Evolutionary conservation across 805 yeast species (phyloP).

Genomic region (Suhomyces vadensis): DNA sequence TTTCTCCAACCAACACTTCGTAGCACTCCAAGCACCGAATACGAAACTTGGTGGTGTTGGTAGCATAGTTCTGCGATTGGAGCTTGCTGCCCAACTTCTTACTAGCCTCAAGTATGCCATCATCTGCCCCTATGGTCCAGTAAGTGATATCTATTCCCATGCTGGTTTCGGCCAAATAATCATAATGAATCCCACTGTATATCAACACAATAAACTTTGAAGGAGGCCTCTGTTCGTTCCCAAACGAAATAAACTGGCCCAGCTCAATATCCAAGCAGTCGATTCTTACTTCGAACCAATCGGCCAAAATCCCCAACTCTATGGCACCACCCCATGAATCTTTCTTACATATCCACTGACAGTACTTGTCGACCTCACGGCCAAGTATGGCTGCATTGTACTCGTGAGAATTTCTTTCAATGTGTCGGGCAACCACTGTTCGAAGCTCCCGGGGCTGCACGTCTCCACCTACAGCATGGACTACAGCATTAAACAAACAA

Average conservation of each 20-base stretch:
- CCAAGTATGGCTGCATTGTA: conserved; percentile 64
- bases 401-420: conserved; percentile 37
- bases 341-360: conserved; percentile 58
- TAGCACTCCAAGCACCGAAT: conserved; percentile 61
- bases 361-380: conserved; percentile 47
- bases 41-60: conserved; percentile 62
- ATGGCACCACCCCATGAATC: conserved; percentile 86
- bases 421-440: conserved; percentile 48
- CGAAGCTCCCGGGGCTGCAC: conserved; percentile 50
- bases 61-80: conserved; percentile 56
- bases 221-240: conserved; percentile 35
- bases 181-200: conserved; percentile 76
- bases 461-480: conserved; percentile 45
- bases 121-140: conserved; percentile 37
- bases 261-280: conserved; percentile 66
- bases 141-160: conserved; percentile 3
- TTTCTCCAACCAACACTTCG: conserved; percentile 56
- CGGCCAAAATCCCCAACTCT: conserved; percentile 63
- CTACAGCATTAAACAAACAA: conserved; percentile 68
- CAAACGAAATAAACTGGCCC: conserved; percentile 55
- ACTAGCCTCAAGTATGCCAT: conserved; percentile 41
- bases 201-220: conserved; percentile 51
- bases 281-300: conserved; percentile 51
- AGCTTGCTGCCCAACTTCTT: conserved; percentile 43
- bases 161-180: conserved; percentile 41